Evolutionary conservation across 2,329 filamentous ascomycete genomes (phyloP), one percentile per base, ranked within the genome.

Genomic region (Fusarium metavorans): DNA sequence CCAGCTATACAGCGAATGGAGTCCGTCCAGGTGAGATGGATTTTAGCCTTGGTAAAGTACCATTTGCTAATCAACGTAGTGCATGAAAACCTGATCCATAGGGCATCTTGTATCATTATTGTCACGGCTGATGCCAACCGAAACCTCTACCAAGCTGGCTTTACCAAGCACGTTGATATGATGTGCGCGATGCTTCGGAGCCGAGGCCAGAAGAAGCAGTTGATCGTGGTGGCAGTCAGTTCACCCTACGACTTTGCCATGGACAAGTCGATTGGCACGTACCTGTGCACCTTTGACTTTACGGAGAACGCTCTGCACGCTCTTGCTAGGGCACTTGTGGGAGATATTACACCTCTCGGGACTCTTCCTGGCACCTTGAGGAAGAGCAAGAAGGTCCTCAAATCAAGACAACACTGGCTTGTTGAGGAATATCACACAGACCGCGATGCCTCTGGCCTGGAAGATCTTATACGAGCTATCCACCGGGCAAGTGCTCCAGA

Each of bases 211-310:
- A 94, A 97, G 82, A 98, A 97, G 83, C 94, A 95, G 1, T 85
- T 98, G 41, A 92, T 98, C 27, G 96, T 98, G 5, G 93, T 98
- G 9, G 94, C 96, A 1, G 95, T 97, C 76, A 98, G 95, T 83
- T 98, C 95, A 1, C 96, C 96, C 0, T 98, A 98, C 82, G 96
- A 98, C 82, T 98, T 98, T 81, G 95, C 95, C 52, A 95, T 96
- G 89, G 96, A 98, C 79, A 93, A 93, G 74, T 92, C 92, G 1
- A 96, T 98, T 45, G 94, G 94, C 7, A 98, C 95, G 1, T 98
- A 98, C 78, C 89, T 98, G 45, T 98, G 96, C 85, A 98, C 95
- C 0, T 98, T 97, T 82, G 95, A 98, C 84, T 98, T 98, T 79
- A 98, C 96, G 1, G 96, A 98, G 78, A 96, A 94, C 9, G 95